These are phyloP conservation scores for Speleostelium caveatum DNA, from an alignment of 78 protist genomes.

Conservation along the genomic window DNA sequence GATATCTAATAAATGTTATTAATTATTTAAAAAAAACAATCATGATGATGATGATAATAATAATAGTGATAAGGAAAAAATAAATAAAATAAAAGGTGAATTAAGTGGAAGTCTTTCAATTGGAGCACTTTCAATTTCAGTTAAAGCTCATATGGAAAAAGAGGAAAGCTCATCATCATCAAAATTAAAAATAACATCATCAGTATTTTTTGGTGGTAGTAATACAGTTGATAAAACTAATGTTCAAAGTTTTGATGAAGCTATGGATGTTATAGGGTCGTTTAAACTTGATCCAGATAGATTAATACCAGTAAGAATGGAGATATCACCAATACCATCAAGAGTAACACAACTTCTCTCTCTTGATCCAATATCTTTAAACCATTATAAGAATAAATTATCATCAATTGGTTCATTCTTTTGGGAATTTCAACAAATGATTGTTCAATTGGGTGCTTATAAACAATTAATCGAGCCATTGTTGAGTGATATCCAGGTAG, in stretches of 20 bases:
- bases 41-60: background rate
- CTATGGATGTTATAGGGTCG: background rate
- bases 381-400: background rate
- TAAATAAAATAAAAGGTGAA: conserved; percentile 1
- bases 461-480: background rate
- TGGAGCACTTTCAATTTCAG: background rate
- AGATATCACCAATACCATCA: background rate
- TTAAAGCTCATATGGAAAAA: background rate
- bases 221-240: background rate
- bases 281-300: background rate
- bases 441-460: conserved; percentile 1
- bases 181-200: background rate
- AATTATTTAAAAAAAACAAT: no score
- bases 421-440: conserved; percentile 29
- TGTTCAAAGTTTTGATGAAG: background rate
- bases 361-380: background rate
- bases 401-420: background rate
- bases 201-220: conserved; percentile 8
- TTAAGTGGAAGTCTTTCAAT: background rate
- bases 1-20: background rate
- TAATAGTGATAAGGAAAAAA: background rate
- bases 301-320: conserved; percentile 4
- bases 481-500: background rate
- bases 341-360: background rate
- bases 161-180: background rate